Evolutionary conservation across 202 grass and related monocot genomes (phyloP), one percentile per base, ranked within the genome.

Genomic region (Panicum virgatum): DNA sequence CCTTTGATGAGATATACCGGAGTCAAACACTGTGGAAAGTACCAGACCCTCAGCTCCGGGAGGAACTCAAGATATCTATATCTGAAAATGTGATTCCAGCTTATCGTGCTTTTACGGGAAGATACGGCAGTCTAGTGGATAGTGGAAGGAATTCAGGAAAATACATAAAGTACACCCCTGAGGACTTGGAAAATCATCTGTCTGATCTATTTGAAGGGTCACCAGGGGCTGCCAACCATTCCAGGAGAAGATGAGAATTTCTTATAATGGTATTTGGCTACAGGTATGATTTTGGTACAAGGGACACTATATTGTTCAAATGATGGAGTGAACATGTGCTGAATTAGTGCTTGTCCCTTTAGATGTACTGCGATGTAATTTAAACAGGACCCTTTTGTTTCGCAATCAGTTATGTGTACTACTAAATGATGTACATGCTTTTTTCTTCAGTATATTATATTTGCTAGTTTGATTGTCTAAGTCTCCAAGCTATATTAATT

Each of bases 11-110:
- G 82, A 85, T 83, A 78, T 87, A 98, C 78, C 88, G 96, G 87
- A 85, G 78, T 48, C 96, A 98, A 82, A 93, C 92, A 37, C 71
- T 85, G 19, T 98, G 96, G 96, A 98, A 98, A 83, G 96, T 98
- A 67, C 89, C 90, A 0, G 96, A 98, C 69, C 82, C 89, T 52
- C 92, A 98, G 72, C 86, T 95, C 29, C 83, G 92, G 50, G 96
- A 98, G 84, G 96, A 98, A 68, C 87, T 98, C 37, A 98, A 89
- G 80, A 98, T 98, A 71, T 98, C 92, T 58, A 91, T 98, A 88
- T 91, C 92, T 37, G 96, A 98, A 70, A 89, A 90, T 77, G 91
- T 98, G 34, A 96, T 98, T 36, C 96, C 92, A 72, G 96, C 96
- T 47, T 98, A 98, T 68, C 90, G 96, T 72, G 87, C 90, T 82